These are phyloP conservation scores for Tolypocladium amazonense DNA, from an alignment of 2,329 filamentous ascomycete genomes.

Conservation along the genomic window DNA sequence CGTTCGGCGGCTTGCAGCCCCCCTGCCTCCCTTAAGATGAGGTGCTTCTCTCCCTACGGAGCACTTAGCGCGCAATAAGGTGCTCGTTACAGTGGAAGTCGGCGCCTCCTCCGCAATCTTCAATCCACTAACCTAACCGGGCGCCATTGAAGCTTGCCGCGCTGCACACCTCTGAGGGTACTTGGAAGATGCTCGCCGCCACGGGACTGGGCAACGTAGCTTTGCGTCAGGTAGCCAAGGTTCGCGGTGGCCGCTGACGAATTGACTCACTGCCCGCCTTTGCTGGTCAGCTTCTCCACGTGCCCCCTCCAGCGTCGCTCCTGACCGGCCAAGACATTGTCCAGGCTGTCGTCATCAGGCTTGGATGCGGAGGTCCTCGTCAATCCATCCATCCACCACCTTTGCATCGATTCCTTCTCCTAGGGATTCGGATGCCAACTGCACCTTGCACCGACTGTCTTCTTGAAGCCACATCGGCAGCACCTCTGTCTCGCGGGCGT, in stretches of 20 bases:
- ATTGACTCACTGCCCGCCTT: neutral
- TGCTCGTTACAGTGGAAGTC: too few relatives aligned
- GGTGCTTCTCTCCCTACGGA: too few relatives aligned
- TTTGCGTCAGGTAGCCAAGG: too few relatives aligned
- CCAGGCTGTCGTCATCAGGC: neutral
- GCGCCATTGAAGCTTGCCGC: too few relatives aligned
- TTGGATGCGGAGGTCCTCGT: neutral
- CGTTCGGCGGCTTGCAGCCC: too few relatives aligned
- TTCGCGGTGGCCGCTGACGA: neutral
- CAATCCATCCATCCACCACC: neutral
- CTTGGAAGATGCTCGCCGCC: neutral
- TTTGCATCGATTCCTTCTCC: neutral
- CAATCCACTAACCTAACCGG: too few relatives aligned
- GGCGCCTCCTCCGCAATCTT: too few relatives aligned
- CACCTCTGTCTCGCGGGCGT: neutral
- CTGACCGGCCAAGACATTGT: neutral
- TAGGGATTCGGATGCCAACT: neutral
- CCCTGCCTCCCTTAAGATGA: too few relatives aligned
- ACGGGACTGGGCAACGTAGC: neutral
- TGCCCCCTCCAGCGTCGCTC: neutral
- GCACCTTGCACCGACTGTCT: neutral
- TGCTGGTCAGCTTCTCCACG: neutral
- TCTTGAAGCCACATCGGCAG: neutral
- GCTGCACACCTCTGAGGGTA: neutral
- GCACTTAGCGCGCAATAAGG: too few relatives aligned